Conservation (phyloP, 306 rosid species). For the Vigna nakashimae region DNA sequence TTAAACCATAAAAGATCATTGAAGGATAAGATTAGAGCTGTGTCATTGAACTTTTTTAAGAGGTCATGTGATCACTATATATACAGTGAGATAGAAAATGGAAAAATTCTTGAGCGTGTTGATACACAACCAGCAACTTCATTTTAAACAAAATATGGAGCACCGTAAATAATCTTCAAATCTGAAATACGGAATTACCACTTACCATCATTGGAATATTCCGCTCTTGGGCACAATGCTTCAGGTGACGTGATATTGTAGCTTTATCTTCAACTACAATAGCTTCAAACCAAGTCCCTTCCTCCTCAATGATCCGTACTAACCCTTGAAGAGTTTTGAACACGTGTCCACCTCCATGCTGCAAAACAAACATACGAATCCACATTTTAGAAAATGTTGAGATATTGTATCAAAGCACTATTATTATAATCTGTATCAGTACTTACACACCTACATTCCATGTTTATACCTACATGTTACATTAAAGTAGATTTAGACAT, state of each 20-base stretch:
- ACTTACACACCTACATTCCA: background rate
- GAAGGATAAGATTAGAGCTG: too few species aligned
- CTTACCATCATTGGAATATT: conserved; percentile 70
- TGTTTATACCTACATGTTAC: background rate
- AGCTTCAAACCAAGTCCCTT: conserved; percentile 56
- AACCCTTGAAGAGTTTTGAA: conserved; percentile 79
- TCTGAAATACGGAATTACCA: background rate
- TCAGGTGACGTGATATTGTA: conserved; percentile 76
- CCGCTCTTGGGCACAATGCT: conserved; percentile 70
- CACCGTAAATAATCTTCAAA: background rate
- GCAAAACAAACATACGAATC: conserved; percentile 13
- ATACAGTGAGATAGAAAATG: background rate
- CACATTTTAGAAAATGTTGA: conserved; percentile 5
- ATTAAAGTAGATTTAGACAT: conserved; percentile 5
- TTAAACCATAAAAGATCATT: too few species aligned
- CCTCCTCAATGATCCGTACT: conserved; percentile 52
- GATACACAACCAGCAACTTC: background rate
- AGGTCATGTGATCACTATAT: background rate
- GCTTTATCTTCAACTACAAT: conserved; percentile 67
- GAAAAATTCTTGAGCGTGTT: conserved; percentile 7
- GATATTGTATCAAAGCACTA: conserved; percentile 31
- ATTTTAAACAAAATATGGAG: background rate
- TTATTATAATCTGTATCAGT: background rate
- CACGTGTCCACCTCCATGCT: conserved; percentile 88
- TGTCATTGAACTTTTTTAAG: too few species aligned